Evolutionary conservation across 768 basidiomycete species (phyloP).

Genomic region (Agrocybe pediades): DNA sequence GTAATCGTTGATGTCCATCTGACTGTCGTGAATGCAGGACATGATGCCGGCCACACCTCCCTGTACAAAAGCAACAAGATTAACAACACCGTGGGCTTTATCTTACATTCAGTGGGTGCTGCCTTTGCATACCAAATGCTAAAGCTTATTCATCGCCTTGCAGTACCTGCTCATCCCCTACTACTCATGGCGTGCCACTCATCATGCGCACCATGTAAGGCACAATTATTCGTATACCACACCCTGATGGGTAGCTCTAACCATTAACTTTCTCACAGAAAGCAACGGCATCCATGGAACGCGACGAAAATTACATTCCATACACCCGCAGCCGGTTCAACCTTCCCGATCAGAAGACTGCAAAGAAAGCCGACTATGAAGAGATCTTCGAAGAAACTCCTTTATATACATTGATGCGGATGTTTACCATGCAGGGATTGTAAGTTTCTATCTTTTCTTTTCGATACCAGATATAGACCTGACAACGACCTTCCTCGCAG

Average conservation of each 20-base stretch:
- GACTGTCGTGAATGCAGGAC: slow-evolving; percentile 26
- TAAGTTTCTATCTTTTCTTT: slow-evolving; percentile 10
- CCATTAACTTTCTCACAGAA: slow-evolving; percentile 27
- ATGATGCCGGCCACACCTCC: slow-evolving; percentile 48
- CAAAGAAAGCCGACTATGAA: slow-evolving; percentile 42
- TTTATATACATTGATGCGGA: slow-evolving; percentile 39
- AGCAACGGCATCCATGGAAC: slow-evolving; percentile 73
- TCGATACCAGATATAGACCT: background rate
- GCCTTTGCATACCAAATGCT: background rate
- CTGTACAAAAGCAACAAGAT: slow-evolving; percentile 35
- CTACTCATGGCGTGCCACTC: slow-evolving; percentile 68
- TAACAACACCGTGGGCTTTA: slow-evolving; percentile 50
- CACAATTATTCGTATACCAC: background rate
- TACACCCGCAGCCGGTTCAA: slow-evolving; percentile 41
- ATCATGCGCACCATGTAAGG: slow-evolving; percentile 67
- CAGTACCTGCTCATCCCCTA: slow-evolving; percentile 57
- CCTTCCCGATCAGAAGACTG: slow-evolving; percentile 38
- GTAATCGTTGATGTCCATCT: background rate
- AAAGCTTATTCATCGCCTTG: slow-evolving; percentile 11
- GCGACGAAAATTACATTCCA: slow-evolving; percentile 77
- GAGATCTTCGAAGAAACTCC: slow-evolving; percentile 58
- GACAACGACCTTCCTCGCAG: slow-evolving; percentile 10
- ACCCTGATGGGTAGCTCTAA: background rate
- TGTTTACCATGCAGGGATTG: slow-evolving; percentile 50
- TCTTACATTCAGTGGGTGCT: slow-evolving; percentile 43